Conservation (phyloP, 1,139 yeast species). For the Casaregolazyma suthepensis region DNA sequence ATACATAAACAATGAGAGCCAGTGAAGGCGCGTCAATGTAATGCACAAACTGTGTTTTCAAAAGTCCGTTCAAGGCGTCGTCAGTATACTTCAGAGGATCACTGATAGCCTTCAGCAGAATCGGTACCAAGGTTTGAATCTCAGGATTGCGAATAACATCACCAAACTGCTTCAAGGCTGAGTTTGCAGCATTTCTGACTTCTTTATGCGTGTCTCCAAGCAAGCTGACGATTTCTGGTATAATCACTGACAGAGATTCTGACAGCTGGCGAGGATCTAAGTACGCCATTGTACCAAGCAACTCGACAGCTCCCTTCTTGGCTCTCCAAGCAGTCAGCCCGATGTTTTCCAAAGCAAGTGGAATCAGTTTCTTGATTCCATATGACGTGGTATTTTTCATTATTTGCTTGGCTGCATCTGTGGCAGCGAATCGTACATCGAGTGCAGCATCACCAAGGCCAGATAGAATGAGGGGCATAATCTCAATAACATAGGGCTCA, state of each 20-base stretch:
- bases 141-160: constrained; percentile 97
- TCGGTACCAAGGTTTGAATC: constrained; percentile 86
- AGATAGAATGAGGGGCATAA: constrained; percentile 72
- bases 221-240: constrained; percentile 95
- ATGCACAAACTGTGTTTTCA: constrained; percentile 90
- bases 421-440: constrained; percentile 87
- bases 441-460: constrained; percentile 78
- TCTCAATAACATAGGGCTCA: constrained; percentile 91
- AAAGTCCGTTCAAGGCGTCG: constrained; percentile 75
- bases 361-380: constrained; percentile 88
- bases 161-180: constrained; percentile 83
- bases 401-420: constrained; percentile 76
- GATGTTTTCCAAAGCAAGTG: constrained; percentile 77
- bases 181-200: constrained; percentile 92
- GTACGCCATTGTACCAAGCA: constrained; percentile 96
- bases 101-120: constrained; percentile 83
- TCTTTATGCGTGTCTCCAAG: constrained; percentile 94
- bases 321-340: constrained; percentile 88
- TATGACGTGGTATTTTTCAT: constrained; percentile 90
- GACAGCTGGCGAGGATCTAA: constrained; percentile 92
- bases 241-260: constrained; percentile 77
- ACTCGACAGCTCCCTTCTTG: constrained; percentile 93
- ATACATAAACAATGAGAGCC: constrained; percentile 89
- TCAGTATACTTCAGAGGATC: constrained; percentile 91
- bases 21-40: constrained; percentile 97